Evolutionary conservation across 768 basidiomycete species (phyloP), one percentile per base, ranked within the genome.

Genomic region (Leccinum arenicola): DNA sequence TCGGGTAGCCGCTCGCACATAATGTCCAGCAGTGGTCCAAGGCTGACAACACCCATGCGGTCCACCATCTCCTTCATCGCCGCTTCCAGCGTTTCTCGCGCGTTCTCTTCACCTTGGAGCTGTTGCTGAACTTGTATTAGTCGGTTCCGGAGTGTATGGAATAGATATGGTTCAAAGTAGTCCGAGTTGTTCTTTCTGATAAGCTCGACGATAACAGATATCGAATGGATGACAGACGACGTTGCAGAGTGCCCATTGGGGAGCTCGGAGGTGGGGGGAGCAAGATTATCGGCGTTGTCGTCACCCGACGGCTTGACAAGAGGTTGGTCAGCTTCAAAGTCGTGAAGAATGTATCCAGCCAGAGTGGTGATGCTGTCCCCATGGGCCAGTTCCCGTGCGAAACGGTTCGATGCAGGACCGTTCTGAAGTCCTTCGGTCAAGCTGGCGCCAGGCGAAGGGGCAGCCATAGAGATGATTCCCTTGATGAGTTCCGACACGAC

Each of bases 101-200:
- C 83, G 50, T 88, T 84, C 23, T 85, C 84, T 10, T 77, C 72
- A 47, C 73, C 75, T 57, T 80, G 75, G 35, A 84, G 71, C 52
- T 89, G 84, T 65, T 93, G 92, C 67, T 93, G 93, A 6, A 94
- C 82, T 52, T 87, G 85, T 62, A 98, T 95, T 36, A 98, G 81
- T 50, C 93, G 84, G 70, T 95, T 95, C 52, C 95, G 86, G 47
- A 97, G 76, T 1, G 92, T 94, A 68, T 97, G 95, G 75, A 97
- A 98, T 12, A 98, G 81, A 72, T 95, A 96, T 5, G 95, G 96
- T 75, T 99, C 97, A 69, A 97, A 95, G 70, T 95, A 98, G 72
- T 99, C 96, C 40, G 95, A 96, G 72, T 98, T 98, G 74, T 98
- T 98, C 72, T 98, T 95, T 54, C 95, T 84, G 64, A 98, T 97